These are phyloP conservation scores for Coniochaeta sp. DNA, from an alignment of 2,329 filamentous ascomycete species.

Conservation along the genomic window DNA sequence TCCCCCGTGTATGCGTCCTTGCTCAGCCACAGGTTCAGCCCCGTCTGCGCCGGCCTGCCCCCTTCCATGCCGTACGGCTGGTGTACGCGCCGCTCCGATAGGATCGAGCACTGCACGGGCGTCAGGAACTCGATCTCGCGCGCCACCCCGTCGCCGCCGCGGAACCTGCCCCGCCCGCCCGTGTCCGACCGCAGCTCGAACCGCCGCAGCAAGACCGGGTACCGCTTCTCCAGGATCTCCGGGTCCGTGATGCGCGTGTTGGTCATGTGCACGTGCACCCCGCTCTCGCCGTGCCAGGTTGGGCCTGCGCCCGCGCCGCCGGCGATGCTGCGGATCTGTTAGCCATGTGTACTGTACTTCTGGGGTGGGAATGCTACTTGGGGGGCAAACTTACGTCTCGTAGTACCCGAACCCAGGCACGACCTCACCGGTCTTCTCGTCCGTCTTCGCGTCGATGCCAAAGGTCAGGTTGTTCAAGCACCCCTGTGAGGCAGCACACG, in stretches of 20 bases:
- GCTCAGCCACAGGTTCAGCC: slow-evolving; percentile 7
- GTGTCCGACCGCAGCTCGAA: slow-evolving; percentile 53
- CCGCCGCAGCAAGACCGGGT: slow-evolving; percentile 59
- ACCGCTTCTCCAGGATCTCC: slow-evolving; percentile 63
- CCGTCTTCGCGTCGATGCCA: slow-evolving; percentile 48
- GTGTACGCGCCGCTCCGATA: slow-evolving; percentile 7
- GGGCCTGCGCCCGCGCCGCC: slow-evolving; percentile 64
- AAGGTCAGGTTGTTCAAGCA: slow-evolving; percentile 78
- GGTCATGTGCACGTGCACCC: slow-evolving; percentile 68
- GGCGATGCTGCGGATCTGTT: slow-evolving; percentile 36
- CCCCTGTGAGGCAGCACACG: slow-evolving; percentile 70
- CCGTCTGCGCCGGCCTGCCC: slow-evolving; percentile 3
- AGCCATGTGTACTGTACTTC: background rate
- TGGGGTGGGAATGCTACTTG: too few species aligned
- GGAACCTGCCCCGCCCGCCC: slow-evolving; percentile 42
- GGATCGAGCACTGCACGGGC: slow-evolving; percentile 7
- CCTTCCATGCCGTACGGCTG: slow-evolving; percentile 8
- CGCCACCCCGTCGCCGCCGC: slow-evolving; percentile 7
- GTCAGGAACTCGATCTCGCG: slow-evolving; percentile 9
- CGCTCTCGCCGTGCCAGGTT: slow-evolving; percentile 58
- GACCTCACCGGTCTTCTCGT: slow-evolving; percentile 8
- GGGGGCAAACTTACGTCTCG: slow-evolving; percentile 39
- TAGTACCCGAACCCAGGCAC: slow-evolving; percentile 63
- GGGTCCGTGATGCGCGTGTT: slow-evolving; percentile 68
- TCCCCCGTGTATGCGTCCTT: slow-evolving; percentile 6